Evolutionary conservation across 257 asterid species (phyloP).

Genomic region (Salvia hispanica): DNA sequence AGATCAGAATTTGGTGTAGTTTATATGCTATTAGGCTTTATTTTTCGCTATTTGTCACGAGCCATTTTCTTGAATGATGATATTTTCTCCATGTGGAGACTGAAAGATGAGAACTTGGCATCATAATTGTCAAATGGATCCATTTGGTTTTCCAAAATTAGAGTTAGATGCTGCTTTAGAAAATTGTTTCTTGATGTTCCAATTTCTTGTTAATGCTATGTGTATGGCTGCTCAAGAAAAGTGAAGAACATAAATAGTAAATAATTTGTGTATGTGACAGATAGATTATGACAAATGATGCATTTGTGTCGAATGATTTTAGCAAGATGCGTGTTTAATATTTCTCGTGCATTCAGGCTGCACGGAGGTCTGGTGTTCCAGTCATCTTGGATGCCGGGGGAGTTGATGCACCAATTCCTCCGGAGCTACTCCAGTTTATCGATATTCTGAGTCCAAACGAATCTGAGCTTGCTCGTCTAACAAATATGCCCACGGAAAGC

Average conservation of each 20-base stretch:
- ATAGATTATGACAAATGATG: background rate
- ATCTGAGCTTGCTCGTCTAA: slow-evolving; percentile 82
- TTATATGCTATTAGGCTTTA: background rate
- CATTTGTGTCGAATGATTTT: background rate
- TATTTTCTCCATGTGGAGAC: background rate
- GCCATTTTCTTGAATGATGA: background rate
- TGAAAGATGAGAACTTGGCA: slow-evolving; percentile 64
- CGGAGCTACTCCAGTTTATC: slow-evolving; percentile 54
- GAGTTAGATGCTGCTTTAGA: too few species aligned
- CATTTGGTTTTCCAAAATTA: background rate
- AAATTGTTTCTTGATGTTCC: too few species aligned
- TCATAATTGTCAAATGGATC: background rate
- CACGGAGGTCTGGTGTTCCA: slow-evolving; percentile 70
- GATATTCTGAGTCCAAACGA: slow-evolving; percentile 94
- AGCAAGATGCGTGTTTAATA: slow-evolving; percentile 19
- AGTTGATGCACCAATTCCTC: slow-evolving; percentile 76
- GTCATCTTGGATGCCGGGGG: slow-evolving; percentile 99
- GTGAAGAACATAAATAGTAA: too few species aligned
- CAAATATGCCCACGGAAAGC: slow-evolving; percentile 75
- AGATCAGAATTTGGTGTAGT: background rate
- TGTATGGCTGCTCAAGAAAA: too few species aligned
- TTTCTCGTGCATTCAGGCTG: slow-evolving; percentile 60
- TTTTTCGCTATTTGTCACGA: background rate
- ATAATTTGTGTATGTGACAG: too few species aligned
- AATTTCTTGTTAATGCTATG: too few species aligned